A percentile compares a stretch with the other conserved stretches of the same genome.
Conservation (phyloP, 257 asterid genomes). For the Solanum chilense region DNA sequence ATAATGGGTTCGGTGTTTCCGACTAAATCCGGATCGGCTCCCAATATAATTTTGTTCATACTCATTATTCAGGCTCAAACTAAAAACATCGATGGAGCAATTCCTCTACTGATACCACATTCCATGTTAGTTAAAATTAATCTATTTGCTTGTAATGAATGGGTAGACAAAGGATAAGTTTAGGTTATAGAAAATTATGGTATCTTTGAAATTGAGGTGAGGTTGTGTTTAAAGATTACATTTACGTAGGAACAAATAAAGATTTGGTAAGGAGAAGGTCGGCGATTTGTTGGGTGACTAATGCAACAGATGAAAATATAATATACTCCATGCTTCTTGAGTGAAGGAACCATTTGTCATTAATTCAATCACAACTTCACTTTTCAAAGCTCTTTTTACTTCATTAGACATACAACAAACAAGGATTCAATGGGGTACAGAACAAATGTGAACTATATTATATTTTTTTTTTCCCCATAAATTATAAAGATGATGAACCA, state of each 20-base stretch:
- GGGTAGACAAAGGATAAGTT: constrained; percentile 38
- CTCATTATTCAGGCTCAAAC: neutral
- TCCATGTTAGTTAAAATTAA: too few relatives aligned
- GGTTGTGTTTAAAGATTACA: neutral
- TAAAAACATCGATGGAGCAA: too few relatives aligned
- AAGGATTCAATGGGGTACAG: neutral
- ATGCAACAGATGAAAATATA: neutral
- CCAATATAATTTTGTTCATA: too few relatives aligned
- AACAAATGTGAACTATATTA: too few relatives aligned
- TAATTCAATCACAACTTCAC: neutral
- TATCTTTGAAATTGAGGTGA: constrained; percentile 22
- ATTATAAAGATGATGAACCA: neutral
- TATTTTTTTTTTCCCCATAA: too few relatives aligned
- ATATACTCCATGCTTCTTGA: neutral
- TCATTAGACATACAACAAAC: neutral
- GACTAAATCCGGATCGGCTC: fast-evolving
- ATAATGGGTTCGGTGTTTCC: too few relatives aligned
- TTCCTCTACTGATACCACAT: too few relatives aligned
- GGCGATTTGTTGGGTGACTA: constrained; percentile 18
- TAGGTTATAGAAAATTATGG: constrained; percentile 7
- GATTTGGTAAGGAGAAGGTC: constrained; percentile 14
- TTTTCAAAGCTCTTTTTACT: neutral
- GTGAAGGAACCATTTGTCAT: neutral
- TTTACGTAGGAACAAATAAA: neutral
- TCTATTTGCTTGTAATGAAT: neutral